Base-by-base conservation (phyloP, 345 rosid genomes). In the Lepidium didymum region DNA sequence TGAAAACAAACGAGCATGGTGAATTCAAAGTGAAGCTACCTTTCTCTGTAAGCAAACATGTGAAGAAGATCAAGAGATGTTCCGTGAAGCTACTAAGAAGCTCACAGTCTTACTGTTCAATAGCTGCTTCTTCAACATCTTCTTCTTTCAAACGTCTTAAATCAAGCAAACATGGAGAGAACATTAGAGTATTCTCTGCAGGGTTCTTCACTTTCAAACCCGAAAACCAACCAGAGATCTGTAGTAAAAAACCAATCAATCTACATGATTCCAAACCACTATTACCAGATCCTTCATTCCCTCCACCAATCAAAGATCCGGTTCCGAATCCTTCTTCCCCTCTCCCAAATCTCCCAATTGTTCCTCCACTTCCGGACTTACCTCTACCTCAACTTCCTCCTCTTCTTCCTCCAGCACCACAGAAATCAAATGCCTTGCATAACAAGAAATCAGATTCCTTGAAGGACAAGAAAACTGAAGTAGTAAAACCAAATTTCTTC, bases 121-220 rank as follows among this genome's bases (percentile, higher is more conserved):
- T 94, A 56, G 90, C 97, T 49, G 85, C 97, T 12, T 56, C 84
- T 10, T 87, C 91, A 2, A 75, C 85, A 10, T 83, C 96, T 0
- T 80, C 95, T 18, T 79, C 85, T 15, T 80, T 89, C 12, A 68
- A 41, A 69, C 87, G 64, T 33, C 79, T 93, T 19, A 86, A 77
- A 76, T 73, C 85, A 2, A 78, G 79, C 51, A 81, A 77, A 52
- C 72, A 75, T 2, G 87, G 91, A 54, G 71, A 75, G 37, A 62
- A 49, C 0, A 60, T 67, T 4, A 80, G 81, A 10, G 69, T 94
- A 27, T 94, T 88, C 86, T 94, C 95, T 3, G 95, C 99, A n/a
- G 99, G 99, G 0, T 78, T 84, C 76, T 91, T 91, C 81, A 76
- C 90, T 47, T 91, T 94, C 83, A 94, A 81, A 82, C 99, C 97